Conservation (phyloP, 1,284 basidiomycete genomes). For the Coriolopsis trogii region DNA sequence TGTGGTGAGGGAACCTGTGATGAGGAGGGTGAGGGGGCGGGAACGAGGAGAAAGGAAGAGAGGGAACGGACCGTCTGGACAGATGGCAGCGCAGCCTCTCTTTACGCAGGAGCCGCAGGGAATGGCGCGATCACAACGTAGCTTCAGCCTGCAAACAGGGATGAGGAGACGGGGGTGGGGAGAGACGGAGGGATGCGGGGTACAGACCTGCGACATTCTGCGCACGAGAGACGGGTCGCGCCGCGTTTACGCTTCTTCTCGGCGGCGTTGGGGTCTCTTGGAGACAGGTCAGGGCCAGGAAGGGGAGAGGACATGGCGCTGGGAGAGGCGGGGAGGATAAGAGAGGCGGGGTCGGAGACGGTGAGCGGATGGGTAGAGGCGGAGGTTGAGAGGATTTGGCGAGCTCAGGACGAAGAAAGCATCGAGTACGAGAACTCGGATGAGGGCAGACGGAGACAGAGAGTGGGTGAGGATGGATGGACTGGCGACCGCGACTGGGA, state of each 20-base stretch:
- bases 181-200: slow-evolving; percentile 5
- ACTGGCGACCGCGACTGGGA: too few relatives aligned
- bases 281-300: slow-evolving; percentile 34
- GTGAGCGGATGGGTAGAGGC: slow-evolving; percentile 1
- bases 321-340: slow-evolving; percentile 6
- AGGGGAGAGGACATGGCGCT: slow-evolving; percentile 27
- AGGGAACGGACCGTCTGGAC: slow-evolving; percentile 48
- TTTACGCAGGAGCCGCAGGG: slow-evolving; percentile 68
- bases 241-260: slow-evolving; percentile 75
- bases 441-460: too few relatives aligned
- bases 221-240: slow-evolving; percentile 74
- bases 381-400: too few relatives aligned
- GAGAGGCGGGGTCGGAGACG: slow-evolving; percentile 8
- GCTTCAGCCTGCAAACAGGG: slow-evolving; percentile 55
- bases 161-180: neutral
- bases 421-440: too few relatives aligned
- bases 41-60: slow-evolving; percentile 1
- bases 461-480: too few relatives aligned
- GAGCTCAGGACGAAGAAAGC: too few relatives aligned
- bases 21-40: slow-evolving; percentile 1
- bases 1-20: slow-evolving; percentile 69
- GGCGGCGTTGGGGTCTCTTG: slow-evolving; percentile 36
- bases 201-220: slow-evolving; percentile 70
- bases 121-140: slow-evolving; percentile 73
- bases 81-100: slow-evolving; percentile 77